Percentiles rank a stretch among this genome's conserved stretches.
These are phyloP conservation scores for Metarhizium humberi DNA, from an alignment of 2,329 filamentous ascomycete species.

Conservation along the genomic window DNA sequence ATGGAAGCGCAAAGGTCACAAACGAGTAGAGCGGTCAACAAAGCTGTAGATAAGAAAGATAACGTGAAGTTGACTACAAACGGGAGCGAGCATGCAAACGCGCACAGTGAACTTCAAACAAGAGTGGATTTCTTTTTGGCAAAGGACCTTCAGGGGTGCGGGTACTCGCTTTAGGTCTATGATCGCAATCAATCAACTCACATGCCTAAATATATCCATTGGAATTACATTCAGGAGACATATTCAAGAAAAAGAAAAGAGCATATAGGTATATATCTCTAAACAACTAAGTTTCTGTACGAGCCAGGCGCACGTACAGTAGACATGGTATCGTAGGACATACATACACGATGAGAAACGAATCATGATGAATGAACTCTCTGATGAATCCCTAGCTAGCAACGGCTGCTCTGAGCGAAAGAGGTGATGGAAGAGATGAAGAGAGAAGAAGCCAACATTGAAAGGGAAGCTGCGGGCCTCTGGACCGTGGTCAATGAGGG, in stretches of 20 bases:
- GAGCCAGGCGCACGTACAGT: not conserved
- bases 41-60: not conserved
- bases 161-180: not conserved
- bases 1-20: not conserved
- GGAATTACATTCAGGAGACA: not conserved
- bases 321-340: not conserved
- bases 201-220: not conserved
- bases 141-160: not conserved
- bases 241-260: not conserved
- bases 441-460: not conserved
- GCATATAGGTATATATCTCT: not conserved
- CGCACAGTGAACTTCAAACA: not conserved
- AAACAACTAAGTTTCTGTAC: not conserved
- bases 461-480: not conserved
- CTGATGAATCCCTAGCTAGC: not conserved
- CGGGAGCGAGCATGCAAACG: not conserved
- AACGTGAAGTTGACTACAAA: not conserved
- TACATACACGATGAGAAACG: not conserved
- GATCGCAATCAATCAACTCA: not conserved
- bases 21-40: not conserved
- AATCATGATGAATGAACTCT: not conserved
- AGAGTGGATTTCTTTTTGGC: not conserved
- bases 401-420: not conserved
- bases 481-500: not conserved
- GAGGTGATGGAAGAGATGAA: not conserved